Evolutionary conservation across 345 rosid species (phyloP).

Genomic region (Linum trigynum): DNA sequence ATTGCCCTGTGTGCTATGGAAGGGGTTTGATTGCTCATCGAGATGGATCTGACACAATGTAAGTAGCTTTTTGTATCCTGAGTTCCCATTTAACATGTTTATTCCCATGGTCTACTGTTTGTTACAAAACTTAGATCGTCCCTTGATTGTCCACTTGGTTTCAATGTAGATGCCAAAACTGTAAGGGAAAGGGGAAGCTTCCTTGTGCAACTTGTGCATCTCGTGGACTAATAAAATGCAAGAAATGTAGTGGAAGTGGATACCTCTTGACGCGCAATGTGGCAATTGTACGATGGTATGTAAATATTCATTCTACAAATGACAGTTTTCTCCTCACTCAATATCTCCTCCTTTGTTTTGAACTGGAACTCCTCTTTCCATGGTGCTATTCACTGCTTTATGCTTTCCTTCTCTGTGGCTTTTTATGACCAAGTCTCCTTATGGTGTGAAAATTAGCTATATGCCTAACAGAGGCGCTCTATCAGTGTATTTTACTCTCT

Average conservation of each 20-base stretch:
- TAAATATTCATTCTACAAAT: background rate
- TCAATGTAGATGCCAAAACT: slow-evolving; percentile 48
- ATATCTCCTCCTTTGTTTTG: no score
- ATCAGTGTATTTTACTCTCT: no score
- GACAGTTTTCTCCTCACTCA: background rate
- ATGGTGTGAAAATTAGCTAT: no score
- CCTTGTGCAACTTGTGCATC: slow-evolving; percentile 79
- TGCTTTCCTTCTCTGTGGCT: no score
- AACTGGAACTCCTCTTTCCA: no score
- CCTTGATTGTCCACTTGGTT: background rate
- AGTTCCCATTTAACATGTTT: background rate
- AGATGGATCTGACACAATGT: slow-evolving; percentile 93
- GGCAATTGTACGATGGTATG: slow-evolving; percentile 70
- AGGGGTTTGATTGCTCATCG: slow-evolving; percentile 89
- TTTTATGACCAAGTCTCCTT: no score
- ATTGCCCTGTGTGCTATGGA: slow-evolving; percentile 61
- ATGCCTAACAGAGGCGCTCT: no score
- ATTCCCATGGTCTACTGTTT: background rate
- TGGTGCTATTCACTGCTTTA: background rate
- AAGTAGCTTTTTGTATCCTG: slow-evolving; percentile 17
- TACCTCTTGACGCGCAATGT: slow-evolving; percentile 52
- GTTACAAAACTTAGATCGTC: background rate
- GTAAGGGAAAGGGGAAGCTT: slow-evolving; percentile 76
- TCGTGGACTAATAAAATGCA: slow-evolving; percentile 68
- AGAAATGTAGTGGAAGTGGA: slow-evolving; percentile 53